Evolutionary conservation across 2,329 filamentous ascomycete genomes (phyloP).

Genomic region (Ustulina deusta): DNA sequence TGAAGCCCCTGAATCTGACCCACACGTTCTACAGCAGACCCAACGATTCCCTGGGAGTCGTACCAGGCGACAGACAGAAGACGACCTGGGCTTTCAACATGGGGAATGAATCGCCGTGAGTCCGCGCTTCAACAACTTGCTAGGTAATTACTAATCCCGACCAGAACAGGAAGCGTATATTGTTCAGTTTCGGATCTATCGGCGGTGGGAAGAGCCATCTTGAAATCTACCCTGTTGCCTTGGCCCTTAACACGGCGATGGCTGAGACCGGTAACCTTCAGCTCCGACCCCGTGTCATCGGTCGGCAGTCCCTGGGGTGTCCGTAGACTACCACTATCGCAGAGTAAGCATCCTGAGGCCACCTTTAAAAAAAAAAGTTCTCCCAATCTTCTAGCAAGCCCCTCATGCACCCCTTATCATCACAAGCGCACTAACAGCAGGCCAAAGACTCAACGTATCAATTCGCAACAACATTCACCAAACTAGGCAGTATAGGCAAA

Average conservation of each 20-base stretch:
- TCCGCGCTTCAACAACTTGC: background rate
- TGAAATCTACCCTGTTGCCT: slow-evolving; percentile 50
- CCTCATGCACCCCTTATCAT: background rate
- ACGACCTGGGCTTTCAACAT: slow-evolving; percentile 52
- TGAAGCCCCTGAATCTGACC: slow-evolving; percentile 51
- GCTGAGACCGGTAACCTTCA: slow-evolving; percentile 50
- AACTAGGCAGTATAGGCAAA: slow-evolving; percentile 50
- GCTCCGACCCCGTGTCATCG: slow-evolving; percentile 47
- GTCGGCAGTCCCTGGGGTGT: slow-evolving; percentile 54
- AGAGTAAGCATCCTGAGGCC: slow-evolving; percentile 31
- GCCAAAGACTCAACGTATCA: slow-evolving; percentile 43
- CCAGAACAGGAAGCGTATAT: slow-evolving; percentile 53
- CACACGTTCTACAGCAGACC: slow-evolving; percentile 52
- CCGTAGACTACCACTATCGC: slow-evolving; percentile 45
- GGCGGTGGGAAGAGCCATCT: slow-evolving; percentile 49
- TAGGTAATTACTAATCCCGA: background rate
- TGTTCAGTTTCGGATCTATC: slow-evolving; percentile 50
- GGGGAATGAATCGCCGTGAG: slow-evolving; percentile 51
- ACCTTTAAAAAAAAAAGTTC: no score
- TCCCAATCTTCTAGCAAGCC: no score
- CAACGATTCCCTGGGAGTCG: slow-evolving; percentile 51
- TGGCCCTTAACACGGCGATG: slow-evolving; percentile 51
- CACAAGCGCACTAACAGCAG: background rate
- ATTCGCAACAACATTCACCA: slow-evolving; percentile 52
- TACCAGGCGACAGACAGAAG: slow-evolving; percentile 49